phyloP scores from a whole-genome alignment of 495 filamentous ascomycete genomes.

The Penicillium bovifimosum region DNA sequence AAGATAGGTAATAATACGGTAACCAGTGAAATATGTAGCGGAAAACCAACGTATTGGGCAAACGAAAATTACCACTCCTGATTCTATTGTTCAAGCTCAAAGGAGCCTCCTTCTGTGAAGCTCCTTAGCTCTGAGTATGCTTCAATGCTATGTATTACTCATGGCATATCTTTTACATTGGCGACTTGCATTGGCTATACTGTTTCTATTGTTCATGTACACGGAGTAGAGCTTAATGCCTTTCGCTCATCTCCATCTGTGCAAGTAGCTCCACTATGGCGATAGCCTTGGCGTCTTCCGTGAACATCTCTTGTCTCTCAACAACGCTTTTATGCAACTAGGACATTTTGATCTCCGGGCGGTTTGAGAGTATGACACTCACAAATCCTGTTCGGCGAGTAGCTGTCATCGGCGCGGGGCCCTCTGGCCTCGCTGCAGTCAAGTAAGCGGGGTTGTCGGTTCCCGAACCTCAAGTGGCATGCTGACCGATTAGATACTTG shows the following conservation, averaged over 20 bases:
- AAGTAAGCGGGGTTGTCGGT: slow-evolving; percentile 28
- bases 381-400: slow-evolving; percentile 30
- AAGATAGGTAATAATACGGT: not conserved
- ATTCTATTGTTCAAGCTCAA: not conserved
- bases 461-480: not conserved
- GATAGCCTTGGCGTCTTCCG: slow-evolving; percentile 6
- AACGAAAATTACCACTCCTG: not conserved
- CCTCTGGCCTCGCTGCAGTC: slow-evolving; percentile 38
- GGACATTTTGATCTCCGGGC: not conserved
- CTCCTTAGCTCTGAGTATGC: no score
- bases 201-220: not conserved
- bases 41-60: not conserved
- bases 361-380: slow-evolving; percentile 14
- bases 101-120: not conserved
- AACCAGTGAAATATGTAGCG: no score
- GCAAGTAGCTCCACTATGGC: slow-evolving; percentile 21
- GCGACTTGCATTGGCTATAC: not conserved
- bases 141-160: no score
- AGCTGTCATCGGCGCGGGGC: slow-evolving; percentile 44
- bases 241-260: not conserved
- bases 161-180: not conserved
- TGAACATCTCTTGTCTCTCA: not conserved
- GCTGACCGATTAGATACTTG: slow-evolving; percentile 52
- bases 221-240: not conserved
- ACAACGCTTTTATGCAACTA: not conserved